Percentiles rank a stretch among this genome's conserved stretches.
Conservation (phyloP, 1,139 yeast genomes). For the Petasospora rhodanensis region DNA sequence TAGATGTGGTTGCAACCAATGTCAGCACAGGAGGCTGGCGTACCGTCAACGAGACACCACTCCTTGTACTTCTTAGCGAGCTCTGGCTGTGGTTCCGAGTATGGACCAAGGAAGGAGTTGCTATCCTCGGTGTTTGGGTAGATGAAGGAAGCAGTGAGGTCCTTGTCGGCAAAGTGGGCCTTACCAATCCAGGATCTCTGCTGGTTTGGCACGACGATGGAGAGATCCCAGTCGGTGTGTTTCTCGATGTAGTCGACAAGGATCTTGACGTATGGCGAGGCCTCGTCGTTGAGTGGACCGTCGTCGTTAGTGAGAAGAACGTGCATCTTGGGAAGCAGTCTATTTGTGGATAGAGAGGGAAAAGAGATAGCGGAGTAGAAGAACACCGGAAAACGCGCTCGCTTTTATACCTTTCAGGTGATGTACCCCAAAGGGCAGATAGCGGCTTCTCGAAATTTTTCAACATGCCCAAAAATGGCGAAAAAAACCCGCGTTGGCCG, state of each 20-base stretch:
- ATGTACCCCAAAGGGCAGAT: too few species aligned
- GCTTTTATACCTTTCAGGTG: too few species aligned
- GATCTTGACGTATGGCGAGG: constrained; percentile 85
- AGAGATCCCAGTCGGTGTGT: constrained; percentile 77
- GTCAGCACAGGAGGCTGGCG: constrained; percentile 95
- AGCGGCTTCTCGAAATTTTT: too few species aligned
- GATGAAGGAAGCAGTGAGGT: constrained; percentile 62
- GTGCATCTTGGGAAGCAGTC: constrained; percentile 20
- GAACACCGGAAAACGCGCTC: too few species aligned
- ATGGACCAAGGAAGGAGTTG: constrained; percentile 62
- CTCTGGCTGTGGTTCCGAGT: constrained; percentile 40
- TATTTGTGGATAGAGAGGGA: too few species aligned
- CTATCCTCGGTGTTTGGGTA: constrained; percentile 49
- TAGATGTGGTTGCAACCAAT: constrained; percentile 78
- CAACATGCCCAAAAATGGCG: too few species aligned
- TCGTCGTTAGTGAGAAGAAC: constrained; percentile 76
- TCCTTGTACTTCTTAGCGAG: constrained; percentile 48
- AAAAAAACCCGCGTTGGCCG: too few species aligned
- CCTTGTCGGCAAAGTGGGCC: constrained; percentile 89
- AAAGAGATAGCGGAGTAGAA: too few species aligned
- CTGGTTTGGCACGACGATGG: constrained; percentile 77
- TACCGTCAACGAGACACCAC: constrained; percentile 85
- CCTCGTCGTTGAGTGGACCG: constrained; percentile 78
- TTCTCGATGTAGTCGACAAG: constrained; percentile 65
- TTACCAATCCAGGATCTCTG: constrained; percentile 96